Percentiles rank a stretch among this genome's conserved stretches.
Evolutionary conservation across 1,284 basidiomycete species (phyloP).

Genomic region (Apiotrichum sp.): DNA sequence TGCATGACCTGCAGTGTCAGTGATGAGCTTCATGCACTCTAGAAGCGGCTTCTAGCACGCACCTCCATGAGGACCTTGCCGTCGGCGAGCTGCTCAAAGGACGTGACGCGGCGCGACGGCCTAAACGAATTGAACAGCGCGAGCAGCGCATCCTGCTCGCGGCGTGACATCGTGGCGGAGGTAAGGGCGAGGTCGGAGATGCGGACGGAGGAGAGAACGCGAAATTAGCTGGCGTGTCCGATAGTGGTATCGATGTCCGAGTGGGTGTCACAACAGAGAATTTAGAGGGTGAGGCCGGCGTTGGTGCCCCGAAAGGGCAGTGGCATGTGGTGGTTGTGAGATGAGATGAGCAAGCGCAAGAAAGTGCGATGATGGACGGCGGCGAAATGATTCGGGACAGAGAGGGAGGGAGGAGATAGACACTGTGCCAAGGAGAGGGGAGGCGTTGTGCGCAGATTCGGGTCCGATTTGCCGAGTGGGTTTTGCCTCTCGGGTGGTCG

Average conservation of each 20-base stretch:
- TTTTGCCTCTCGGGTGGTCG: too few species aligned
- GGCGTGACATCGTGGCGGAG: conserved; percentile 17
- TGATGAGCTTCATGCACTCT: too few species aligned
- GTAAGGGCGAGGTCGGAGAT: neutral
- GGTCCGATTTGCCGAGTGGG: too few species aligned
- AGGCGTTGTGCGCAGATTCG: too few species aligned
- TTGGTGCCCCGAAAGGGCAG: neutral
- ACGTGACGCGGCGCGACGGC: conserved; percentile 25
- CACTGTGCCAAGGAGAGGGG: too few species aligned
- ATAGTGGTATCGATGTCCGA: neutral
- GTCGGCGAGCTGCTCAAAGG: conserved; percentile 39
- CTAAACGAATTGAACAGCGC: conserved; percentile 42
- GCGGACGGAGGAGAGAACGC: too few species aligned
- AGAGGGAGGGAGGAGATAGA: too few species aligned
- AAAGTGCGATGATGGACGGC: too few species aligned
- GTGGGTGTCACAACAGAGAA: neutral
- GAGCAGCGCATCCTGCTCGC: conserved; percentile 41
- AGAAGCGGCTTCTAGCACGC: neutral
- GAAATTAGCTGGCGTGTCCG: neutral
- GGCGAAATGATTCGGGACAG: too few species aligned
- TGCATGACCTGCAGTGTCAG: conserved; percentile 15
- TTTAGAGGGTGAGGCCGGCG: neutral
- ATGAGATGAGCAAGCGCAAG: neutral
- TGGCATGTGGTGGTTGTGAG: neutral
- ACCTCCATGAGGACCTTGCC: conserved; percentile 43